Percentiles rank a stretch among this genome's conserved stretches.
Conservation (phyloP, 805 yeast species). For the Starmerella sirachaensis region DNA sequence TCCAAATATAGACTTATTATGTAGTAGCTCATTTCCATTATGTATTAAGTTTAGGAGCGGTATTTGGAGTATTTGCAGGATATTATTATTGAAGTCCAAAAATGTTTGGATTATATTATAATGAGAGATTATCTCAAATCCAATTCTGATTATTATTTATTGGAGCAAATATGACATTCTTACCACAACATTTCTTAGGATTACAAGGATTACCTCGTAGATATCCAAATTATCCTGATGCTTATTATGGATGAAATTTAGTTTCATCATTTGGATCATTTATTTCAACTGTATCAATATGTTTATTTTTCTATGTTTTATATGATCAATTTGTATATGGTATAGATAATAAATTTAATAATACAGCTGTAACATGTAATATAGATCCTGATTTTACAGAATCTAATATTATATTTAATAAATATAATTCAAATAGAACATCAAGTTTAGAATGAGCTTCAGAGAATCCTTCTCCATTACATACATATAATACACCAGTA, state of each 20-base stretch:
- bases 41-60: neutral
- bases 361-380: neutral
- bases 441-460: conserved; percentile 1
- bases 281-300: neutral
- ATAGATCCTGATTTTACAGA: neutral
- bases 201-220: conserved; percentile 1
- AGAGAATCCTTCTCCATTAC: conserved; percentile 1
- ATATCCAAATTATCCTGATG: conserved; percentile 1
- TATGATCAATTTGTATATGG: conserved; percentile 1
- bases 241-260: neutral
- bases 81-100: neutral
- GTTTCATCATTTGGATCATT: neutral
- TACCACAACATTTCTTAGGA: conserved; percentile 1
- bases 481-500: conserved; percentile 1
- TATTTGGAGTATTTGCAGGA: neutral
- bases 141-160: neutral
- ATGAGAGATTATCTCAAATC: neutral
- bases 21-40: conserved; percentile 1
- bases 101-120: neutral
- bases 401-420: neutral
- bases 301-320: neutral
- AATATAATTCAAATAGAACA: neutral
- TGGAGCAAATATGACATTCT: neutral
- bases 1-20: too few relatives aligned
- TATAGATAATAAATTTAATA: neutral